phyloP scores from a whole-genome alignment of 495 filamentous ascomycete species.

The Lophiostoma macrostomum region DNA sequence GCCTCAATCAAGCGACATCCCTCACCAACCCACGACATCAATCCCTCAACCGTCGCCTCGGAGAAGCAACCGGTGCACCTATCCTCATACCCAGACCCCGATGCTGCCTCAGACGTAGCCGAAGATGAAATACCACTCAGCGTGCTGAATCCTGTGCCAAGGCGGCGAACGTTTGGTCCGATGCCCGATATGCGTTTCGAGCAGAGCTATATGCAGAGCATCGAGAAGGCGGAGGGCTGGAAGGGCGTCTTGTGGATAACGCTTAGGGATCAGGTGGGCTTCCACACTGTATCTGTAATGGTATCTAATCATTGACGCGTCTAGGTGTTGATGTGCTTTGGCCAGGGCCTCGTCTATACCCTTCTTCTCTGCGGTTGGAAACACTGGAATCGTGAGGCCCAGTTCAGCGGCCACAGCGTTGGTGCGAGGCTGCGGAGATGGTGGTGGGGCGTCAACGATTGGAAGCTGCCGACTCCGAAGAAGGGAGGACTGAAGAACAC shows the following conservation, averaged over 20 bases:
- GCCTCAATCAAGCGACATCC: slow-evolving; percentile 70
- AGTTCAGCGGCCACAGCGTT: slow-evolving; percentile 63
- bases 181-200: slow-evolving; percentile 93
- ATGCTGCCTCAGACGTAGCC: slow-evolving; percentile 30
- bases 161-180: slow-evolving; percentile 64
- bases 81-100: slow-evolving; percentile 22
- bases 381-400: slow-evolving; percentile 72
- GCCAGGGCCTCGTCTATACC: slow-evolving; percentile 81
- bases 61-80: slow-evolving; percentile 37
- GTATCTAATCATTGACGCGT: background rate
- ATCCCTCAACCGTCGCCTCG: slow-evolving; percentile 67
- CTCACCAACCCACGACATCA: slow-evolving; percentile 69
- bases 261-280: slow-evolving; percentile 73
- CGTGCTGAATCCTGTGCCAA: slow-evolving; percentile 45
- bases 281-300: slow-evolving; percentile 14
- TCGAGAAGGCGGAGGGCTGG: slow-evolving; percentile 72
- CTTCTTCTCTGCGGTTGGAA: slow-evolving; percentile 77
- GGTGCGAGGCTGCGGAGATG: slow-evolving; percentile 73
- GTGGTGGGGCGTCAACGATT: slow-evolving; percentile 92
- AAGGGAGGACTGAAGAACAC: slow-evolving; percentile 33
- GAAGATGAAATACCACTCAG: slow-evolving; percentile 45
- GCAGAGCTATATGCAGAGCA: slow-evolving; percentile 89
- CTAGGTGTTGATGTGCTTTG: slow-evolving; percentile 76
- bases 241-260: slow-evolving; percentile 80
- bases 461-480: slow-evolving; percentile 55